Percentiles rank a stretch among this genome's conserved stretches.
Conservation (phyloP, 2,329 filamentous ascomycete genomes). For the Onygenales sp. region DNA sequence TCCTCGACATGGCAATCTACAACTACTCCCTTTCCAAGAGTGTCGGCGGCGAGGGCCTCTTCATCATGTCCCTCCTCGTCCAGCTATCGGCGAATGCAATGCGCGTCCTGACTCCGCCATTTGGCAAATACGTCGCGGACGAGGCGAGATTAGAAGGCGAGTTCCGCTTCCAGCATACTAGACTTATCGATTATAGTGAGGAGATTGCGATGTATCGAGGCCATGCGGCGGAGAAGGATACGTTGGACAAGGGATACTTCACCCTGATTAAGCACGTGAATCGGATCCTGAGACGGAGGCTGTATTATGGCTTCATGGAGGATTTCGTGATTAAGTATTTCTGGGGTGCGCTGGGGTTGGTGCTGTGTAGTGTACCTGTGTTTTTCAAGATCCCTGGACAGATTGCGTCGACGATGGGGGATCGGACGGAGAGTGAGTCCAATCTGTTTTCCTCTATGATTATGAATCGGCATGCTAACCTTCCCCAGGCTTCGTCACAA, state of each 20-base stretch:
- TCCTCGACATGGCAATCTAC: constrained; percentile 94
- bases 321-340: constrained; percentile 99
- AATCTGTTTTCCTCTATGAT: constrained; percentile 4
- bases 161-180: constrained; percentile 89
- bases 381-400: constrained; percentile 86
- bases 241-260: constrained; percentile 95
- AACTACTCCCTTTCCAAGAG: constrained; percentile 88
- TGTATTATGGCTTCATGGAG: constrained; percentile 99
- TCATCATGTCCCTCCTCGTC: constrained; percentile 90
- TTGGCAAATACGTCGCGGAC: constrained; percentile 95
- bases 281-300: constrained; percentile 75
- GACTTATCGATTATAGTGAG: constrained; percentile 91
- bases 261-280: constrained; percentile 99
- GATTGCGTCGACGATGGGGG: constrained; percentile 41
- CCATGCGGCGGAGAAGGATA: constrained; percentile 91
- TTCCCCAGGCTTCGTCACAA: constrained; percentile 73
- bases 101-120: constrained; percentile 88
- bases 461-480: constrained; percentile 1
- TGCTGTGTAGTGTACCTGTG: constrained; percentile 89
- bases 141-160: constrained; percentile 91
- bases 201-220: constrained; percentile 88
- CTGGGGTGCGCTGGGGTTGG: constrained; percentile 85
- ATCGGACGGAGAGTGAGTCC: constrained; percentile 48
- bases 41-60: constrained; percentile 90
- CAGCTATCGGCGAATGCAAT: constrained; percentile 89